Base-by-base conservation (phyloP, 2,329 filamentous ascomycete genomes). In the Fusarium lyarnte region DNA sequence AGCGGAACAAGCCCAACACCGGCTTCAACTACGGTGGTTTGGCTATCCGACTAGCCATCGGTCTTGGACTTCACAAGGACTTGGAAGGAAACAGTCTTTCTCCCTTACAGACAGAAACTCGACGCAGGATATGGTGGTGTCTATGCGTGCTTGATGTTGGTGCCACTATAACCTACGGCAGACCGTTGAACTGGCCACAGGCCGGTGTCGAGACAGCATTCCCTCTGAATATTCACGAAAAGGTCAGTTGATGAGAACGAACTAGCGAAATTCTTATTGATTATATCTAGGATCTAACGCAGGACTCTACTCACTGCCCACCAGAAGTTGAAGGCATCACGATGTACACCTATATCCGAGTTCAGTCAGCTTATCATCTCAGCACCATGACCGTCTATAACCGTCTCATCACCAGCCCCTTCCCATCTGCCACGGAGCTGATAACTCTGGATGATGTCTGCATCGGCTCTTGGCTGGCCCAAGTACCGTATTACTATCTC, bases 341-440 rank as follows among this genome's bases (percentile, higher is more conserved):
- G 2, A 63, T 47, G 36, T 72, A 68, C 17, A 71, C 69, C 0
- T 72, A 72, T 5, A 33, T 72, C 25, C 58, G 69, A 8, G 69
- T 72, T 16, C 69, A 72, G 14, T 68, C 68, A 13, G 62, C 69
- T 9, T 72, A 71, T 9, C 69, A 72, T 27, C 67, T 72, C 29
- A 68, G 53, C 36, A 72, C 69, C 38, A 72, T 71, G 69, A 55
- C 67, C 1, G 38, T 72, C 8, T 72, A 72, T 14, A 71, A 71
- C 21, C 68, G 69, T 17, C 63, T 72, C 13, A 72, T 72, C n/a
- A 71, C 69, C 19, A 71, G 63, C 12, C 69, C 69, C 11, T 72
- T 71, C 43, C 69, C 69, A 2, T 63, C 69, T 5, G 69, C 69
- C 5, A 70, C 68, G 4, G 69, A 72, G 5, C n/a, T 72, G 1